Base-by-base conservation (phyloP, 2,329 filamentous ascomycete genomes). In the Passalora sequoiae region DNA sequence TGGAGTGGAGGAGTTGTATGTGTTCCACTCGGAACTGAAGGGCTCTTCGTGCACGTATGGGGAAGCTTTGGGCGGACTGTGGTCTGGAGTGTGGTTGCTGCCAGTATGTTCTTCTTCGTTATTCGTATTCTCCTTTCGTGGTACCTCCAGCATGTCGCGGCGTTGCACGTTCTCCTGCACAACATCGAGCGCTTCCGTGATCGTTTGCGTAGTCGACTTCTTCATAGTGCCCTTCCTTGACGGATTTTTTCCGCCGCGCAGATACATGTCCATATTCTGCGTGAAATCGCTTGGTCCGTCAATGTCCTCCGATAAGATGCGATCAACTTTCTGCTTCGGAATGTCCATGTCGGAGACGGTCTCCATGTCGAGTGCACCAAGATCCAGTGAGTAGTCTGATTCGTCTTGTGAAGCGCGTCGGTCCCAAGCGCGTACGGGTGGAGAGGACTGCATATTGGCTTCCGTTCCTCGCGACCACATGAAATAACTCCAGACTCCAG, bases 201-300 rank as follows among this genome's bases (percentile, higher is more conserved):
- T 40, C 24, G 28, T 31, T 19, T n/a, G 33, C 21, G 17, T 19
- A 15, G 38, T 44, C 15, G 33, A 38, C n/a, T 48, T 42, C 20
- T 37, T 44, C 15, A 49, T 25, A 2, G 54, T 52, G 22, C 51
- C 47, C 17, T 49, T 55, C 19, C 33, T 17, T 24, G 38, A 40
- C 17, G 22, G 20, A 6, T 35, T 25, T n/a, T 44, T 50, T 6
- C 51, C 56, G 17, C 59, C 57, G 19, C 45, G 44, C 54, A 64
- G 62, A 56, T 57, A 65, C 41, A 56, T 51, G 20, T 56, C 58
- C 55, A 66, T 59, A 51, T 66, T 62, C 28, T 60, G 49, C 6
- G 63, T 66, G 32, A 66, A 66, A 50, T 66, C 62, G 44, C 57
- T 63, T 1, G 63, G 63, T 6, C 62, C 63, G 32, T 65, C 63